phyloP scores from a whole-genome alignment of 2,329 filamentous ascomycete species.

The Fusarium clavum region DNA sequence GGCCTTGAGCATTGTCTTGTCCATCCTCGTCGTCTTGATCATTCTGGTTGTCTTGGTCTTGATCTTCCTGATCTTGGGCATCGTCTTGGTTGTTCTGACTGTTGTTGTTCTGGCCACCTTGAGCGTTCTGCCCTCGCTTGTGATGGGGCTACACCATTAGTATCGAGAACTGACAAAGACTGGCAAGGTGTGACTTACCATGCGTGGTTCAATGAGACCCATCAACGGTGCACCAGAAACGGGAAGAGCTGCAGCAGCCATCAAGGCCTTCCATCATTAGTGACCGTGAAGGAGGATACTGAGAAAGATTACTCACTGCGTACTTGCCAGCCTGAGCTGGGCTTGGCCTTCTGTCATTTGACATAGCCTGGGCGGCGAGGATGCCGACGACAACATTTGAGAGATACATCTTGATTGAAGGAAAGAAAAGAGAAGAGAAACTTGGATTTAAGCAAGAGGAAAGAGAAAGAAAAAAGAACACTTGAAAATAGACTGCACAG shows the following conservation, averaged over 20 bases:
- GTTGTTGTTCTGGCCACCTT: background rate
- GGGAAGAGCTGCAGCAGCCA: slow-evolving; percentile 25
- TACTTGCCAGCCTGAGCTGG: slow-evolving; percentile 2
- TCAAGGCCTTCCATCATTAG: slow-evolving; percentile 2
- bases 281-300: fast-evolving
- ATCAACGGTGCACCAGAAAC: slow-evolving; percentile 10
- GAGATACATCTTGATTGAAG: slow-evolving; percentile 9
- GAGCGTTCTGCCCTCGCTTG: background rate
- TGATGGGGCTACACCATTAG: background rate
- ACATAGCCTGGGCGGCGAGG: slow-evolving; percentile 23
- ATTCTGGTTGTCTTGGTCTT: background rate
- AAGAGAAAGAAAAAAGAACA: background rate
- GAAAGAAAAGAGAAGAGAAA: background rate
- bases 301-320: too few relatives aligned
- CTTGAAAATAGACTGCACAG: background rate
- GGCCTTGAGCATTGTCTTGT: background rate
- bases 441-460: too few relatives aligned
- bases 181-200: background rate
- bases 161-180: fast-evolving
- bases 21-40: background rate
- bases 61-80: background rate
- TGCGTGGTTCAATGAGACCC: slow-evolving; percentile 16
- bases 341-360: background rate
- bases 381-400: slow-evolving; percentile 24
- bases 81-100: background rate